phyloP scores from a whole-genome alignment of 306 rosid genomes.

The Morella rubra region DNA sequence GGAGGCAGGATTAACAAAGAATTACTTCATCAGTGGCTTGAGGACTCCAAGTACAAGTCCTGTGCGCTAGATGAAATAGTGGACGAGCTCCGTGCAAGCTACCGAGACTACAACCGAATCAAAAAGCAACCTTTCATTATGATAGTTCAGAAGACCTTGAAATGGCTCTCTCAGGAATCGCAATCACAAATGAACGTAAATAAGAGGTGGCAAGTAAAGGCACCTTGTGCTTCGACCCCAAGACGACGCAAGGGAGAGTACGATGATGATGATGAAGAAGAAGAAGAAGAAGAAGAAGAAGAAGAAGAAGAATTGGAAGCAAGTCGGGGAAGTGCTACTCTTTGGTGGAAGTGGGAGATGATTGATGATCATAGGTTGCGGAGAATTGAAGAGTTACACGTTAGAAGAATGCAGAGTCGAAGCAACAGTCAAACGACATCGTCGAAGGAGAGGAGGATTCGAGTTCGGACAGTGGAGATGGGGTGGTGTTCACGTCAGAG shows the following conservation, averaged over 20 bases:
- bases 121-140: conserved; percentile 37
- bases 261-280: background rate
- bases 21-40: conserved; percentile 42
- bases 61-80: conserved; percentile 50
- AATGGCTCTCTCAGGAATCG: background rate
- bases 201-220: background rate
- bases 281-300: too few relatives aligned
- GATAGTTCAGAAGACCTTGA: conserved; percentile 44
- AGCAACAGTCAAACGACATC: conserved; percentile 8
- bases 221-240: conserved; percentile 11
- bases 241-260: conserved; percentile 10
- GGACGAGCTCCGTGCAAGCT: conserved; percentile 46
- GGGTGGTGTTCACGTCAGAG: conserved; percentile 53
- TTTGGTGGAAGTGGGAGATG: conserved; percentile 46
- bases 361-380: conserved; percentile 47
- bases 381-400: conserved; percentile 39
- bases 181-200: background rate
- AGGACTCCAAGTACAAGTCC: conserved; percentile 25
- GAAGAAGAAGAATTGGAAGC: conserved; percentile 13
- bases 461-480: conserved; percentile 29
- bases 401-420: conserved; percentile 21
- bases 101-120: conserved; percentile 49
- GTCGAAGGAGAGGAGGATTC: conserved; percentile 18
- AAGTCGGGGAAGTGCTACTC: conserved; percentile 17
- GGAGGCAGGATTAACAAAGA: conserved; percentile 8